Percentiles rank a stretch among this genome's conserved stretches.
phyloP scores from a whole-genome alignment of 768 basidiomycete genomes.

The Paxillus involutus region DNA sequence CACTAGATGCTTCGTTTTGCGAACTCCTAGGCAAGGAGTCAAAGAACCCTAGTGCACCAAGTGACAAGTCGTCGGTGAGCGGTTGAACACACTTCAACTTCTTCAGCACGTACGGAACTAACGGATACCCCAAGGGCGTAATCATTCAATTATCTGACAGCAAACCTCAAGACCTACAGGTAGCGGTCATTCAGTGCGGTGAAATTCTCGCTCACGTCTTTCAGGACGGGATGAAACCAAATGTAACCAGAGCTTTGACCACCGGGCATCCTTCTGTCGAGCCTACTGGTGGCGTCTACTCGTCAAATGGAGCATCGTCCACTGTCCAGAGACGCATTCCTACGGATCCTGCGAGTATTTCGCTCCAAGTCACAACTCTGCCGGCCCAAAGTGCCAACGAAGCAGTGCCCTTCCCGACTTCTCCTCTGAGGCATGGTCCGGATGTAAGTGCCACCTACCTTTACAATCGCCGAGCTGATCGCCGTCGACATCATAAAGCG shows the following conservation, averaged over 20 bases:
- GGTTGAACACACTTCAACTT: not conserved
- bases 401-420: slow-evolving; percentile 2
- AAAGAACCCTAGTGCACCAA: not conserved
- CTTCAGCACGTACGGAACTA: not conserved
- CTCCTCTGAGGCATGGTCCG: slow-evolving; percentile 4
- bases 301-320: slow-evolving; percentile 13
- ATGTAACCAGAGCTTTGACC: no score
- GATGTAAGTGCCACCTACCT: slow-evolving; percentile 6
- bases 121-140: slow-evolving; percentile 5
- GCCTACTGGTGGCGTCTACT: not conserved
- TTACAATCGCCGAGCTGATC: not conserved
- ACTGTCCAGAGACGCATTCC: not conserved
- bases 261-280: no score
- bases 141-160: slow-evolving; percentile 1
- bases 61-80: slow-evolving; percentile 5
- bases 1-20: not conserved
- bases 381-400: slow-evolving; percentile 11
- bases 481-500: slow-evolving; percentile 7
- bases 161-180: slow-evolving; percentile 2
- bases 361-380: not conserved
- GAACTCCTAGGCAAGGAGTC: not conserved
- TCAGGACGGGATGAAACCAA: slow-evolving; percentile 4
- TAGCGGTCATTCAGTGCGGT: not conserved
- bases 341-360: not conserved
- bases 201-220: not conserved